Evolutionary conservation across 257 asterid genomes (phyloP).

Genomic region (Solanum megistacrolobum): DNA sequence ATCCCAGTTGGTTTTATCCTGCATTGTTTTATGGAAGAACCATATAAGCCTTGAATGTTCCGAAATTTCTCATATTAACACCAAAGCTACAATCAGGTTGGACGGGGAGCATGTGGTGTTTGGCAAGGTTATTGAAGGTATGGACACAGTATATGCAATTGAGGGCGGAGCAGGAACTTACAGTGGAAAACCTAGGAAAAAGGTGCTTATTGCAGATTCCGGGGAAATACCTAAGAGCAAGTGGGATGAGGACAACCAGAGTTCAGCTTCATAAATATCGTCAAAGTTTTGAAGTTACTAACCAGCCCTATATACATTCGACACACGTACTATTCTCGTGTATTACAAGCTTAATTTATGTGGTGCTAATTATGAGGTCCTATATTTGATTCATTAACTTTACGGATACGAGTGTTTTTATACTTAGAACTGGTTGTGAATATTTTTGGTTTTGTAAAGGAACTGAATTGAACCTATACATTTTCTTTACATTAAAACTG

Average conservation of each 20-base stretch:
- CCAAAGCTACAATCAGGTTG: constrained; percentile 42
- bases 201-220: constrained; percentile 66
- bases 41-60: neutral
- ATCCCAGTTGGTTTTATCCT: neutral
- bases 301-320: neutral
- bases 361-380: neutral
- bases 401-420: neutral
- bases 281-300: constrained; percentile 4
- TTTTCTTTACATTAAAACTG: neutral
- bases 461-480: neutral
- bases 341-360: neutral
- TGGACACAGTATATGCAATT: constrained; percentile 86
- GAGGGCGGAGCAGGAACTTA: constrained; percentile 98
- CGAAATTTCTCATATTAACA: neutral
- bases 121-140: constrained; percentile 87
- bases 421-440: neutral
- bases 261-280: constrained; percentile 5
- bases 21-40: neutral
- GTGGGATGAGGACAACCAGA: constrained; percentile 60
- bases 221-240: constrained; percentile 89
- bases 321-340: neutral
- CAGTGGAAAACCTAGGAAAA: constrained; percentile 94
- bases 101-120: constrained; percentile 90
- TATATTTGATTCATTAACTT: neutral
- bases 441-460: neutral